Conservation (phyloP, 345 rosid genomes). For the Adansonia digitata region DNA sequence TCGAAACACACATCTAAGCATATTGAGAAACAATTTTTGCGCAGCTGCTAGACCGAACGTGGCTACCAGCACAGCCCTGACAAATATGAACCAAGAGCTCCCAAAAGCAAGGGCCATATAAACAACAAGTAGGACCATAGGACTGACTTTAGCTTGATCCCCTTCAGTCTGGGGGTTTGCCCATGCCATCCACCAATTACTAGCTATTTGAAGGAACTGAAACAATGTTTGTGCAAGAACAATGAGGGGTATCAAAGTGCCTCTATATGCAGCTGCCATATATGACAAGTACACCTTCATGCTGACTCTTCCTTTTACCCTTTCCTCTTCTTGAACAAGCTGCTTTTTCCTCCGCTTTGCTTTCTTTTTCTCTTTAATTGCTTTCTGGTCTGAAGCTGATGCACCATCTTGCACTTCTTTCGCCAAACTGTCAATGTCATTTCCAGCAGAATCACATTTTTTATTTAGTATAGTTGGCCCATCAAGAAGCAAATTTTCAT, state of each 20-base stretch:
- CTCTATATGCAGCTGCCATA: conserved; percentile 98
- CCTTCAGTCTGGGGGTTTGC: conserved; percentile 99
- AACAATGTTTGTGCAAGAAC: conserved; percentile 82
- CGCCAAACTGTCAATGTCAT: conserved; percentile 58
- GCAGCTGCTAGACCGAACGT: conserved; percentile 98
- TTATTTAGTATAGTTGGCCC: conserved; percentile 33
- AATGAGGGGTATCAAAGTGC: conserved; percentile 79
- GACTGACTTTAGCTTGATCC: conserved; percentile 71
- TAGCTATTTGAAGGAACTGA: conserved; percentile 97
- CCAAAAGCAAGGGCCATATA: conserved; percentile 98
- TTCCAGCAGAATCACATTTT: conserved; percentile 51
- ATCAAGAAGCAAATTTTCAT: conserved; percentile 47
- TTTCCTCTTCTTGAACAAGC: conserved; percentile 98
- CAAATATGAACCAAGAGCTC: conserved; percentile 90
- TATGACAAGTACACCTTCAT: conserved; percentile 97
- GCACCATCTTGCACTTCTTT: conserved; percentile 88
- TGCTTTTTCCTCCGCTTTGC: conserved; percentile 89
- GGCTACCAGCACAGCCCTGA: conserved; percentile 96
- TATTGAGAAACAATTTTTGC: conserved; percentile 83
- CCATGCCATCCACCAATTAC: conserved; percentile 99
- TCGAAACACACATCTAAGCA: conserved; percentile 90
- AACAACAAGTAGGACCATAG: conserved; percentile 80
- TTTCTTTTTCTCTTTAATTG: conserved; percentile 76
- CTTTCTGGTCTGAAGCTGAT: conserved; percentile 73
- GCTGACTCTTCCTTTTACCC: conserved; percentile 91